Percentiles rank a stretch among this genome's conserved stretches.
phyloP scores from a whole-genome alignment of 2,329 filamentous ascomycete species.

The Penicillium thymicola region DNA sequence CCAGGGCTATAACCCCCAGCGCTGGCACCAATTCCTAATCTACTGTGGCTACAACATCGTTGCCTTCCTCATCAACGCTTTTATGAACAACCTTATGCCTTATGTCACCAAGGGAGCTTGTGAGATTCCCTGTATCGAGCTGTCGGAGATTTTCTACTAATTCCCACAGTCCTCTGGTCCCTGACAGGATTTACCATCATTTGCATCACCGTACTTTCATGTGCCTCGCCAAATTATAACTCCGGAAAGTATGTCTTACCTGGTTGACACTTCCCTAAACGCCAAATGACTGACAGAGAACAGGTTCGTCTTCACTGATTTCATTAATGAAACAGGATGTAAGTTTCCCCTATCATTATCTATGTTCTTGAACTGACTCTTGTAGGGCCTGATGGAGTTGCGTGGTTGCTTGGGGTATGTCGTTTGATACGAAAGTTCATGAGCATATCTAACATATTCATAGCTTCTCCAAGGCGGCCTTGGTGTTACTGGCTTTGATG shows the following conservation, averaged over 20 bases:
- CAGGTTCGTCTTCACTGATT: constrained; percentile 57
- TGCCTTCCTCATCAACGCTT: constrained; percentile 64
- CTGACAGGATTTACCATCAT: constrained; percentile 67
- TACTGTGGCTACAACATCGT: constrained; percentile 63
- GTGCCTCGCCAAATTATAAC: constrained; percentile 63
- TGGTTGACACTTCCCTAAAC: too few relatives aligned
- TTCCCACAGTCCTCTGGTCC: constrained; percentile 59
- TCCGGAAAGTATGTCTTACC: constrained; percentile 53
- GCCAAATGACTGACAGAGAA: constrained; percentile 3
- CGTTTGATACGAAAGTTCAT: not conserved
- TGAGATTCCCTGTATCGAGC: constrained; percentile 17
- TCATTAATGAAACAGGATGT: constrained; percentile 66
- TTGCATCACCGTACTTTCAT: constrained; percentile 65
- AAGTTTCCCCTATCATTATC: constrained; percentile 8
- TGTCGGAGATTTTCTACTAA: not conserved
- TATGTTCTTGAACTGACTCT: constrained; percentile 11
- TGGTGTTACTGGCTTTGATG: constrained; percentile 52
- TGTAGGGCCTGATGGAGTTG: constrained; percentile 59
- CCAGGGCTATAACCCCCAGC: constrained; percentile 50
- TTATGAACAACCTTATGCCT: constrained; percentile 60
- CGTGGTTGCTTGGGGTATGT: constrained; percentile 45
- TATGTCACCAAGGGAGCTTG: constrained; percentile 64
- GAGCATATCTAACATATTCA: constrained; percentile 18
- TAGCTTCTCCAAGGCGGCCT: constrained; percentile 51
- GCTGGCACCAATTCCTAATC: constrained; percentile 72